Base-by-base conservation (phyloP, 768 basidiomycete species). In the Suillus lakei region DNA sequence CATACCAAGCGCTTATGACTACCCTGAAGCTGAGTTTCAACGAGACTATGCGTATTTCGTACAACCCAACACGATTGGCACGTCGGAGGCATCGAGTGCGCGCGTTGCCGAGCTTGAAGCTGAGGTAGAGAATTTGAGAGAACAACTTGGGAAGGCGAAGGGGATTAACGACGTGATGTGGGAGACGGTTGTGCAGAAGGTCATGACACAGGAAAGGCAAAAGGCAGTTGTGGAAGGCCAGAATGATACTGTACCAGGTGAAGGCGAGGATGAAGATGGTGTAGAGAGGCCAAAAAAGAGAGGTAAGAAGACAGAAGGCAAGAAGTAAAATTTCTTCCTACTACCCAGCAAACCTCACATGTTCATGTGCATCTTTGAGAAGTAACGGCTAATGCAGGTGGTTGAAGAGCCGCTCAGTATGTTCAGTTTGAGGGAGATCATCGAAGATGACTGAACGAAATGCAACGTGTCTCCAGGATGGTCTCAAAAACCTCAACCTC, bases 161-260 rank as follows among this genome's bases (percentile, higher is more conserved):
- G 87, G 90, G n/a, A 84, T 97, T 66, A 98, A 98, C 70, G 94
- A 97, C 73, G 83, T 85, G 61, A 97, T 98, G 91, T 98, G 96
- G 96, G 91, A 92, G 68, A 86, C 84, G 3, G 86, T 96, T 1
- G 91, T 96, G 32, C 88, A 91, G 68, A 84, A 79, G 54, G 77
- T 88, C 15, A 77, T 91, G 3, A 73, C 76, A 23, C 78, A 79
- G 54, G 76, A 73, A 9, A 74, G 78, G 56, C 75, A 75, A 48
- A 75, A 77, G 48, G 53, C 5, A 34, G 30, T 48, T 32, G 21
- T 48, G 26, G 44, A 26, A 48, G 44, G 44, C 30, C 21, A 38
- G 39, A 43, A 5, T 26, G 28, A 28, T 18, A 7, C 28, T 55
- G 32, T 32, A 12, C 5, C 10, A 5, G 2, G 18, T 26, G 18